Evolutionary conservation across 208 protist genomes (phyloP), one percentile per base, ranked within the genome.

Genomic region (Acanthamoeba castellanii): DNA sequence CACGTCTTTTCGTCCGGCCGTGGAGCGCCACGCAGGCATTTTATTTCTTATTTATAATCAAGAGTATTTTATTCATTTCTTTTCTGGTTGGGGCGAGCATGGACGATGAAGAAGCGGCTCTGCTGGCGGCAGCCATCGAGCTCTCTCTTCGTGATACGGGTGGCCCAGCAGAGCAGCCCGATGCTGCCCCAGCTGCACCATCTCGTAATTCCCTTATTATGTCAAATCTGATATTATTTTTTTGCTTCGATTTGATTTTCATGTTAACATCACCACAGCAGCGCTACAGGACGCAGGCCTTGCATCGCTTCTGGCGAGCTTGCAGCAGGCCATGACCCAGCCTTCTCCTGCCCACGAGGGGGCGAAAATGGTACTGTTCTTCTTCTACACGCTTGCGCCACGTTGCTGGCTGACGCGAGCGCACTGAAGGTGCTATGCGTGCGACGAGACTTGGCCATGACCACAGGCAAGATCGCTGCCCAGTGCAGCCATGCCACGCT

Each of bases 401-500:
- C 50, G 13, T 18, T 11, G 13, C 50, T 20, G 50, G 1, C 50
- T 55, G 50, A 55, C 47, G 47, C 14, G 14, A 18, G 50, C 50
- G 50, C 50, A 6, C 50, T 9, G 47, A 11, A 88, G 81, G 81
- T 88, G 52, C 42, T 88, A 9, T 88, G 81, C 47, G 81, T 88
- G 27, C 81, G 81, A 61, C 42, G 47, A 64, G 81, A 88, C 81
- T 32, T 88, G 45, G 52, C 25, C 25, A 88, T 88, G 81, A 88
- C 81, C 25, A 88, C 81, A 11, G 81, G 81, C 81, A 88, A 88
- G 81, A 88, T 88, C 20, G 81, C 81, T 9, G 81, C 81, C n/a
- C 81, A 88, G 52, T 88, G 81, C 81, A 88, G 81, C 11, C 81
- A 88, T 45, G 81, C 81, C 25, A 88, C 81, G 52, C 81, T 88